Base-by-base conservation (phyloP, 2,329 filamentous ascomycete species). In the Fusarium liriodendri region DNA sequence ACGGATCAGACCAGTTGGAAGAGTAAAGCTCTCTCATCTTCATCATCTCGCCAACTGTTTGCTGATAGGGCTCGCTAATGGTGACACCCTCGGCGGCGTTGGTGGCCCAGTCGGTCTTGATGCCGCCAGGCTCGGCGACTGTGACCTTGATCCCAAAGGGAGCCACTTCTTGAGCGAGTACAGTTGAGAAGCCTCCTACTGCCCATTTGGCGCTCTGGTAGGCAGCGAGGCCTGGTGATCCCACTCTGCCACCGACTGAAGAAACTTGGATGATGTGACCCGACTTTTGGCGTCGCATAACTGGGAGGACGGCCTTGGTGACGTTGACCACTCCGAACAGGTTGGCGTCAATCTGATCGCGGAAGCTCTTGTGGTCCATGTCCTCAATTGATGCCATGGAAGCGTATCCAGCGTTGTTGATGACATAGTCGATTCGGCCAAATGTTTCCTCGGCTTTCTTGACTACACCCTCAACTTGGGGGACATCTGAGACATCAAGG, bases 381-480 rank as follows among this genome's bases (percentile, higher is more conserved):
- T 87, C 85, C 74, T 92, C 89, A 57, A 90, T 85, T 1, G 86
- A 84, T 14, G 86, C 87, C 7, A 80, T 77, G 2, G 89, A 80
- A n/a, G 87, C 87, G 67, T 90, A 91, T 3, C 89, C 90, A 5
- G 89, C 89, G 59, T 91, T 91, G 81, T 91, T 91, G 67, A 90
- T 85, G 6, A 91, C 86, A 1, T 91, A 86, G 76, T 92, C 89
- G 52, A 92, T 80, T 9, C 87, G 85, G 20, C 85, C 84, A 76
- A 90, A 91, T 57, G 85, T 86, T 3, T 84, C 79, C 1, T 80
- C 37, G 0, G 85, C 79, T 2, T 82, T 79, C 2, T 78, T 64
- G 10, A 78, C 54, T 13, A 83, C 79, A 14, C 78, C 80, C 35
- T 85, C 78, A 62, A 89, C 85, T 4, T 87, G 85, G 0, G 85